A percentile compares a stretch with the other conserved stretches of the same genome.
phyloP scores from a whole-genome alignment of 352 stramenopile genomes.

The Aphanomyces invadans region DNA sequence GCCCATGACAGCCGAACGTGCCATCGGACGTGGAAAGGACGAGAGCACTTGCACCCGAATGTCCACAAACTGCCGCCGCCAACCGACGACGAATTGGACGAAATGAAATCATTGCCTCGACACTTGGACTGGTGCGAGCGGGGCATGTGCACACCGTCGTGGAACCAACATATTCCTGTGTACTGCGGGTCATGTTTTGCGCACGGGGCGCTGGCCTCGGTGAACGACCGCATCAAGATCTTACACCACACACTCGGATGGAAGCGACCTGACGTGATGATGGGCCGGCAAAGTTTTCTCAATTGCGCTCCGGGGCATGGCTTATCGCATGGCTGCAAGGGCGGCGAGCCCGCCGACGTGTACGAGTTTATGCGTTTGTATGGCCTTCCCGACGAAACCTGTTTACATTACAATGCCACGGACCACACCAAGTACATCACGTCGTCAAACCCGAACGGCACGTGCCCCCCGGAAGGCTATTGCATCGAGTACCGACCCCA shows the following conservation, averaged over 20 bases:
- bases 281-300: conserved; percentile 69
- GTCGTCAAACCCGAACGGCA: conserved; percentile 41
- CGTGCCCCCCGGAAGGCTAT: conserved; percentile 62
- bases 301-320: conserved; percentile 72
- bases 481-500: conserved; percentile 66
- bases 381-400: conserved; percentile 69
- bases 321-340: conserved; percentile 53
- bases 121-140: conserved; percentile 89
- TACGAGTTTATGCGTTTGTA: conserved; percentile 77
- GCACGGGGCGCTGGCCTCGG: conserved; percentile 63
- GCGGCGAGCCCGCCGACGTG: conserved; percentile 61
- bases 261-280: conserved; percentile 61
- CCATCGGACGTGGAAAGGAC: conserved; percentile 58
- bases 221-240: conserved; percentile 81
- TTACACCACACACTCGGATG: conserved; percentile 49
- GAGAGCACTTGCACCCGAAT: conserved; percentile 55
- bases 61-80: conserved; percentile 35
- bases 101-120: conserved; percentile 38
- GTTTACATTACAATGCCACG: conserved; percentile 74
- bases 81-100: conserved; percentile 35
- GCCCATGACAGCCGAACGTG: neutral
- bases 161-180: conserved; percentile 78
- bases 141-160: conserved; percentile 69
- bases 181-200: conserved; percentile 85
- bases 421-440: conserved; percentile 62